phyloP scores from a whole-genome alignment of 2,329 filamentous ascomycete genomes.

The Aspergillus pseudotamarii region DNA sequence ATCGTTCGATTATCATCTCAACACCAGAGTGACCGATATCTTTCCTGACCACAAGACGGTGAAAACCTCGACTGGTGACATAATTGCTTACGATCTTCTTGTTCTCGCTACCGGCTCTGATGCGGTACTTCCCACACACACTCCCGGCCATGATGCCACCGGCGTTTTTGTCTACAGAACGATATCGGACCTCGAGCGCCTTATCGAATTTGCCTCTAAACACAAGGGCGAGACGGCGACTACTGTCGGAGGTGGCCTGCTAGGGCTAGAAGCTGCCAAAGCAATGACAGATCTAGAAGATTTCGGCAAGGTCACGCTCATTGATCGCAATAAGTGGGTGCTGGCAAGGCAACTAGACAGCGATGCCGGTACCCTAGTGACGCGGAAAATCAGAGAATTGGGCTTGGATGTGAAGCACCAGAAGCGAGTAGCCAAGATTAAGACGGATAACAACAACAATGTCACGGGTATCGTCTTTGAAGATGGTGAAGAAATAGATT shows the following conservation, averaged over 20 bases:
- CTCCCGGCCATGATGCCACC: constrained; percentile 75
- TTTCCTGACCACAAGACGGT: constrained; percentile 67
- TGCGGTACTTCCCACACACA: constrained; percentile 71
- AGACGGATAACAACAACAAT: constrained; percentile 66
- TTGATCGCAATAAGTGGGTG: constrained; percentile 83
- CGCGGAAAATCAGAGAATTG: constrained; percentile 76
- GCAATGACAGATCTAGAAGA: constrained; percentile 85
- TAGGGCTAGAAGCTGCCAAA: constrained; percentile 87
- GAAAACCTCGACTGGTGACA: constrained; percentile 68
- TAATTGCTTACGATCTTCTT: constrained; percentile 75
- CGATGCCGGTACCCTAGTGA: constrained; percentile 79
- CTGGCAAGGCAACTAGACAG: constrained; percentile 78
- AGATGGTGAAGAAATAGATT: constrained; percentile 75
- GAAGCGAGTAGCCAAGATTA: constrained; percentile 73
- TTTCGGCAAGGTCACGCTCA: constrained; percentile 72
- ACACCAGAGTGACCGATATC: constrained; percentile 72
- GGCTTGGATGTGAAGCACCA: constrained; percentile 79
- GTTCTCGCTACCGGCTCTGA: constrained; percentile 86
- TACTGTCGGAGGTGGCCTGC: constrained; percentile 80
- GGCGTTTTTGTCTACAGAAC: constrained; percentile 90
- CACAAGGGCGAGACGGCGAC: constrained; percentile 70
- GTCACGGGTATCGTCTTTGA: constrained; percentile 78
- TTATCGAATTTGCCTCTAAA: constrained; percentile 72
- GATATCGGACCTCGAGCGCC: constrained; percentile 75
- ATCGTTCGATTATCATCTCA: constrained; percentile 73